Conservation (phyloP, 2,329 filamentous ascomycete genomes). For the Talaromyces rugulosus region DNA sequence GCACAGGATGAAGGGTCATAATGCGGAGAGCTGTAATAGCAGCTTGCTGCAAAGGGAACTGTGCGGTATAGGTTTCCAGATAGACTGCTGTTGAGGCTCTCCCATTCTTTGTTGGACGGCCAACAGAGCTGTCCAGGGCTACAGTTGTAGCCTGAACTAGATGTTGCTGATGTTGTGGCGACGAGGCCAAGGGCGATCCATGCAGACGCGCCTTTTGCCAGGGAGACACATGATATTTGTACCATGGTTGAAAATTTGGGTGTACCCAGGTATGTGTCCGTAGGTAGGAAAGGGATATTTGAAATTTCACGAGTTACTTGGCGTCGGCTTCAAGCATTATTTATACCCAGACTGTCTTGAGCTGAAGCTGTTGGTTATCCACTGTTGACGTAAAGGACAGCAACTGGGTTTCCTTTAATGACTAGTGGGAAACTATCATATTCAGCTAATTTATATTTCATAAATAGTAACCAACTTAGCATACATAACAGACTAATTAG, state of each 20-base stretch:
- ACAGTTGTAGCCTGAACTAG: constrained; percentile 13
- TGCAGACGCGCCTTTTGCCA: background rate
- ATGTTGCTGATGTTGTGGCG: background rate
- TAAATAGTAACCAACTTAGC: background rate
- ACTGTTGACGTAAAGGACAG: background rate
- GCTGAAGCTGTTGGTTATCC: background rate
- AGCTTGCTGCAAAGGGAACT: constrained; percentile 27
- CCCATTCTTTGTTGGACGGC: constrained; percentile 34
- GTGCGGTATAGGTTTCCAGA: constrained; percentile 32
- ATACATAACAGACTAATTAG: background rate
- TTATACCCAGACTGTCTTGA: background rate
- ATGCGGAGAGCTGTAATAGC: constrained; percentile 18
- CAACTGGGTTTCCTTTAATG: background rate
- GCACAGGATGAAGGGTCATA: background rate
- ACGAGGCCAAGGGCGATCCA: background rate
- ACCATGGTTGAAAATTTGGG: background rate
- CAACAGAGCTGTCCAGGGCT: constrained; percentile 31
- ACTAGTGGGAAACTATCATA: background rate
- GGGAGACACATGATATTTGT: background rate
- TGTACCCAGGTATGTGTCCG: background rate
- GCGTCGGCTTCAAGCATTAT: background rate
- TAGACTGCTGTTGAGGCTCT: constrained; percentile 32
- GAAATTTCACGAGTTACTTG: background rate
- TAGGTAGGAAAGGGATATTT: background rate
- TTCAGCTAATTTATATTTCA: background rate